A percentile compares a stretch with the other conserved stretches of the same genome.
Conservation (phyloP, 352 stramenopile genomes). For the Pythium folliculosum region DNA sequence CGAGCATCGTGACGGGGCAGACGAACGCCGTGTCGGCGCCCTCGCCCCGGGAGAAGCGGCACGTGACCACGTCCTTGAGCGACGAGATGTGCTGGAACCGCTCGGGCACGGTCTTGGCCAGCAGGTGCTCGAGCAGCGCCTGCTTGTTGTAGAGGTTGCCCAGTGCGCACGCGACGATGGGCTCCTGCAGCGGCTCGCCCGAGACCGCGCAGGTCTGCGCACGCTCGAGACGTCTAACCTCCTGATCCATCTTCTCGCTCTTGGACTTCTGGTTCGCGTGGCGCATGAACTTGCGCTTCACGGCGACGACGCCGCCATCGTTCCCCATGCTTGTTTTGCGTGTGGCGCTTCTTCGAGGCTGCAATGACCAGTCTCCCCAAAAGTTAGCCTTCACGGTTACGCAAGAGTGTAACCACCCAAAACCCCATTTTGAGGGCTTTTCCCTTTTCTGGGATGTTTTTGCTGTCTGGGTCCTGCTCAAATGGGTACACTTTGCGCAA, state of each 20-base stretch:
- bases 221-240: constrained; percentile 57
- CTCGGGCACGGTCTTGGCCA: constrained; percentile 77
- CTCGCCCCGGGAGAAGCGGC: constrained; percentile 39
- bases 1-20: constrained; percentile 86
- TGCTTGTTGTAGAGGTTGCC: constrained; percentile 95
- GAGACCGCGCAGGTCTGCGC: constrained; percentile 82
- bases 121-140: constrained; percentile 75
- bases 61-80: constrained; percentile 89
- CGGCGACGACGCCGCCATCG: constrained; percentile 92
- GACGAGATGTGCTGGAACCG: constrained; percentile 80
- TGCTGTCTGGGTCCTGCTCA: neutral
- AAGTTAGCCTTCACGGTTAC: constrained; percentile 8
- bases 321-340: constrained; percentile 75
- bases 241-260: constrained; percentile 65
- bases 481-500: constrained; percentile 12
- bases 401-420: neutral
- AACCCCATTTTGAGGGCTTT: neutral
- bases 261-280: constrained; percentile 78
- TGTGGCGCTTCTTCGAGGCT: neutral
- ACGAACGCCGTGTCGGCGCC: constrained; percentile 18
- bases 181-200: constrained; percentile 74
- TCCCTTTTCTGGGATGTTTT: too few species aligned
- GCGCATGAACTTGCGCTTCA: constrained; percentile 94
- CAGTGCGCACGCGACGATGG: constrained; percentile 86
- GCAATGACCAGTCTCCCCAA: neutral